Percentiles rank a stretch among this genome's conserved stretches.
Evolutionary conservation across 1,284 basidiomycete genomes (phyloP).

Genomic region (Ustilago curta): DNA sequence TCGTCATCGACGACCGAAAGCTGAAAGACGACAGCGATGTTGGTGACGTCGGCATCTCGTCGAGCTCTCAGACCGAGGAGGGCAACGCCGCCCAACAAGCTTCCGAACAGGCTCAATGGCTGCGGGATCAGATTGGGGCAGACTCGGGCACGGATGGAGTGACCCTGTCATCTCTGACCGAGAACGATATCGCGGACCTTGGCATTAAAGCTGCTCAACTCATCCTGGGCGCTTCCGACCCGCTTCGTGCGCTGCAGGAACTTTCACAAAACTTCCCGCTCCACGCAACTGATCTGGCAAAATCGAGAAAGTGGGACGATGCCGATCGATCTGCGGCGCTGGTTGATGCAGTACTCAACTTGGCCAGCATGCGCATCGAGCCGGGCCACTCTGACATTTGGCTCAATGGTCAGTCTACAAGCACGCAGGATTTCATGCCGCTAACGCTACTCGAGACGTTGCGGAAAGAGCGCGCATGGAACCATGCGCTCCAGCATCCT

Average conservation of each 20-base stretch:
- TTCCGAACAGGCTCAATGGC: conserved; percentile 22
- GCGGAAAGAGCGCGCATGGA: conserved; percentile 79
- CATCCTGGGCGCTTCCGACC: conserved; percentile 55
- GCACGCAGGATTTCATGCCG: conserved; percentile 43
- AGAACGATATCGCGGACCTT: conserved; percentile 37
- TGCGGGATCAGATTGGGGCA: conserved; percentile 33
- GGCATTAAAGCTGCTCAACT: conserved; percentile 54
- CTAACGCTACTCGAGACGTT: conserved; percentile 69
- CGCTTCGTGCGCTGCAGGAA: conserved; percentile 59
- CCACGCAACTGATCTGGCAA: conserved; percentile 52
- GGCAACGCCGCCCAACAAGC: conserved; percentile 4
- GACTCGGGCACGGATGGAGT: conserved; percentile 5
- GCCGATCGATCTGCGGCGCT: conserved; percentile 29
- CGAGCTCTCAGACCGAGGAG: conserved; percentile 16
- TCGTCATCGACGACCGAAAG: conserved; percentile 75
- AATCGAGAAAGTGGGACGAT: conserved; percentile 41
- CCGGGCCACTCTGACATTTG: conserved; percentile 58
- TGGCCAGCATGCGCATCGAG: conserved; percentile 41
- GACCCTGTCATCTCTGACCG: conserved; percentile 22
- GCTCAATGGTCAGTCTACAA: conserved; percentile 59
- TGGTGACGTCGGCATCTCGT: conserved; percentile 30
- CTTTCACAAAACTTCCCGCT: conserved; percentile 63
- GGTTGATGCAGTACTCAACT: conserved; percentile 31
- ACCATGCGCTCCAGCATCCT: conserved; percentile 68
- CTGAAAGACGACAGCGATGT: conserved; percentile 44